These are phyloP conservation scores for Acacia confusa DNA, from an alignment of 306 rosid species.

Conservation along the genomic window DNA sequence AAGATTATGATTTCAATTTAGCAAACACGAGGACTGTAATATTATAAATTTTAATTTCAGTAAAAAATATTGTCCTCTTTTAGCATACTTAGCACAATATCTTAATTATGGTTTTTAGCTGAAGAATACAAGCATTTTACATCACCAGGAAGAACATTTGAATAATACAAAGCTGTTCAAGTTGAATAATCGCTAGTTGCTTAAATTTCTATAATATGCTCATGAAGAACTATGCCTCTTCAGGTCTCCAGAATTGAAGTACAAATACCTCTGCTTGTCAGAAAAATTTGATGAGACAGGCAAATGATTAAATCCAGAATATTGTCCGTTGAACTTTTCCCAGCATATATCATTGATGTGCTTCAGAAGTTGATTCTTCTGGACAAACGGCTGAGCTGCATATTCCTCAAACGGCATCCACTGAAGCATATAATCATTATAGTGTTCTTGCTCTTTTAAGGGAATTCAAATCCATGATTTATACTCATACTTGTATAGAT, in stretches of 20 bases:
- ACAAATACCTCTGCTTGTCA: constrained; percentile 39
- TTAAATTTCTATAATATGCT: constrained; percentile 10
- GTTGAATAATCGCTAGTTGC: constrained; percentile 7
- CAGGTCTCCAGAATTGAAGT: constrained; percentile 45
- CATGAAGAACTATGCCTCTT: constrained; percentile 38
- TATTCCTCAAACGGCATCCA: constrained; percentile 85
- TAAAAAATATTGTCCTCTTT: no score
- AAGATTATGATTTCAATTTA: no score
- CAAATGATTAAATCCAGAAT: constrained; percentile 61
- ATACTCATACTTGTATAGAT: background rate
- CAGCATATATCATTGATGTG: constrained; percentile 45
- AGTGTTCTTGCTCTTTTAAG: constrained; percentile 10
- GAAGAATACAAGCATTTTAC: constrained; percentile 13
- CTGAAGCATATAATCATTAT: constrained; percentile 49
- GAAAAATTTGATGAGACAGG: constrained; percentile 35
- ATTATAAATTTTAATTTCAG: no score
- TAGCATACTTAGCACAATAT: background rate
- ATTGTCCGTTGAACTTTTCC: constrained; percentile 53
- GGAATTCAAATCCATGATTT: background rate
- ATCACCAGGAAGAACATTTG: constrained; percentile 21
- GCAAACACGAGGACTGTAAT: no score
- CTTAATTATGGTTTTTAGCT: background rate
- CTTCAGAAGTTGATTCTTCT: constrained; percentile 47
- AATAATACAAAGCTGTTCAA: constrained; percentile 16
- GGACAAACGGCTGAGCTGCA: constrained; percentile 55